Conservation (phyloP, 148 eudicot genomes). For the Cornus florida region DNA sequence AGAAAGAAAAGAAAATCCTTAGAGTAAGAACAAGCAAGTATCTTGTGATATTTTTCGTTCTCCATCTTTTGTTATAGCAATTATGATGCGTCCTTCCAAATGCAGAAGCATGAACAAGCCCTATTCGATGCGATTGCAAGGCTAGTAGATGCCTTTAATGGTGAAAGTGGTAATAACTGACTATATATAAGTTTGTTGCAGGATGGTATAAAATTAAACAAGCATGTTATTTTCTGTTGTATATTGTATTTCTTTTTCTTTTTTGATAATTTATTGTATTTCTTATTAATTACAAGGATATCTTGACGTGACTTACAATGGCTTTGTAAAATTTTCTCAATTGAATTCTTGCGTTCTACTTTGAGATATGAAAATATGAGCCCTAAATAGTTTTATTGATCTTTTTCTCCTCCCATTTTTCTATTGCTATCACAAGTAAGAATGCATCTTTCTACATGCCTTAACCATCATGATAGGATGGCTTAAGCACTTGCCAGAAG, state of each 20-base stretch:
- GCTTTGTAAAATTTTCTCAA: constrained; percentile 1
- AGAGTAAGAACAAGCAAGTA: constrained; percentile 37
- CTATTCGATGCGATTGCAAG: constrained; percentile 74
- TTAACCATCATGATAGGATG: background rate
- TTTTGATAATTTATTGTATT: background rate
- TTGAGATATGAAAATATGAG: background rate
- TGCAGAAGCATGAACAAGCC: constrained; percentile 85
- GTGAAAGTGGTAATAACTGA: constrained; percentile 76
- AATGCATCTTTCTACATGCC: background rate
- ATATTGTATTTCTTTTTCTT: background rate
- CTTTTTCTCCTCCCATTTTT: background rate
- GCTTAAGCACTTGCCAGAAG: too few species aligned
- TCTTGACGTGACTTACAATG: background rate
- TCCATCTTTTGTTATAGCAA: constrained; percentile 11
- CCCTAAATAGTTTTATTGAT: background rate
- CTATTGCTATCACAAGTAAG: background rate
- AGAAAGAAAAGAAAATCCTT: constrained; percentile 76
- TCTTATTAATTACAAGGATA: background rate
- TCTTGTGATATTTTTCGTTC: background rate
- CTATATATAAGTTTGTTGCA: constrained; percentile 3
- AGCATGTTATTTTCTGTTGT: background rate
- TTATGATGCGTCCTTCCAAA: constrained; percentile 1
- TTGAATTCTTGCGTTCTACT: background rate
- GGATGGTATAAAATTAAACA: background rate
- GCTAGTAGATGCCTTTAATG: constrained; percentile 71